Conservation (phyloP, 2,329 filamentous ascomycete species). For the Fusarium sp. region DNA sequence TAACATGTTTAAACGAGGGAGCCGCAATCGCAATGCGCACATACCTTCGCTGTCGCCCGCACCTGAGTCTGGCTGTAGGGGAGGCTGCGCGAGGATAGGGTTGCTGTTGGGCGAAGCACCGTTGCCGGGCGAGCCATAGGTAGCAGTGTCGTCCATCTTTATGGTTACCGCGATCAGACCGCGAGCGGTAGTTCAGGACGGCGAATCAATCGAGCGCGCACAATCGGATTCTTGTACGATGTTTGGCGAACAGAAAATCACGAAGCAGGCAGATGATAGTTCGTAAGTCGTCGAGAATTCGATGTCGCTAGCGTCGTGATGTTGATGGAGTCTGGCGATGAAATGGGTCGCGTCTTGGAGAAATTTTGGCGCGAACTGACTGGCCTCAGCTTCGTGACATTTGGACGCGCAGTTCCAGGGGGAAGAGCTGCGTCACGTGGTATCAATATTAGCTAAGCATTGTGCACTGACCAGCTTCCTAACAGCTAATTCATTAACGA, state of each 20-base stretch:
- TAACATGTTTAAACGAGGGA: neutral
- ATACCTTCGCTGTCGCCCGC: conserved; percentile 61
- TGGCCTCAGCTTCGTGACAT: conserved; percentile 38
- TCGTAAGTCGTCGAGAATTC: conserved; percentile 24
- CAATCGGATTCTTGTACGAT: conserved; percentile 22
- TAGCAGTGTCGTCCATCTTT: conserved; percentile 70
- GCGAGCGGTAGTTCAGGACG: conserved; percentile 16
- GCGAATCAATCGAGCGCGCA: conserved; percentile 35
- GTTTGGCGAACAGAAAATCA: conserved; percentile 1
- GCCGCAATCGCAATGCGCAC: conserved; percentile 8
- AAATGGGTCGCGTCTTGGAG: conserved; percentile 51
- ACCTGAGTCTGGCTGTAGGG: conserved; percentile 59
- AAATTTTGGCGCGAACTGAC: conserved; percentile 55
- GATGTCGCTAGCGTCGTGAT: conserved; percentile 44
- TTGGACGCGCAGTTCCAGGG: conserved; percentile 30
- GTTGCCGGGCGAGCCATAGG: conserved; percentile 68
- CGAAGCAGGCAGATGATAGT: conserved; percentile 13
- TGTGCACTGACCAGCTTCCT: neutral
- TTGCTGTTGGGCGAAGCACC: conserved; percentile 68
- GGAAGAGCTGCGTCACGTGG: conserved; percentile 20
- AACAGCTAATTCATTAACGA: neutral
- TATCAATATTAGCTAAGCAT: neutral
- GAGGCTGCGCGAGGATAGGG: conserved; percentile 66
- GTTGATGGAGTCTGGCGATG: conserved; percentile 43
- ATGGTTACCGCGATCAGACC: conserved; percentile 29